Evolutionary conservation across 495 filamentous ascomycete species (phyloP).

Genomic region (Aspergillus leporis): DNA sequence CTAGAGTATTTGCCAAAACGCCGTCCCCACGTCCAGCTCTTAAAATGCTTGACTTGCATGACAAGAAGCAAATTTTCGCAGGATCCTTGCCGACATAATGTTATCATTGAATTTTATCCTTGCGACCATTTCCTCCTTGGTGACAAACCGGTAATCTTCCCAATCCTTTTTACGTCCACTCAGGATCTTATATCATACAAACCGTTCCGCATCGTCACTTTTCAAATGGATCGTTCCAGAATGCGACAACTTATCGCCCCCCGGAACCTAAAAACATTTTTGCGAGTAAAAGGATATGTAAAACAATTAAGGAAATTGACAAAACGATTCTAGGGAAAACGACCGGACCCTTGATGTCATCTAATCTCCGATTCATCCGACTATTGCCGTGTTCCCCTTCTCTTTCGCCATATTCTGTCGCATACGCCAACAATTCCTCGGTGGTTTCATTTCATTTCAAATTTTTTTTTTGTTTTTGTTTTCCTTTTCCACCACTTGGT

Average conservation of each 20-base stretch:
- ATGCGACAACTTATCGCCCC: not conserved
- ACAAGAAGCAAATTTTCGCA: not conserved
- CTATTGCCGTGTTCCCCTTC: constrained; percentile 2
- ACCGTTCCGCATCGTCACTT: not conserved
- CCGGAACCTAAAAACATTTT: not conserved
- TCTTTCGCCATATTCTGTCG: constrained; percentile 2
- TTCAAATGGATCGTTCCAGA: not conserved
- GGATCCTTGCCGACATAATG: not conserved
- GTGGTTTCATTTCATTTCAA: no score
- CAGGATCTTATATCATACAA: not conserved
- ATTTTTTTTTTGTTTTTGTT: not conserved
- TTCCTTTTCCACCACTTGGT: not conserved
- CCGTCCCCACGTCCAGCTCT: not conserved
- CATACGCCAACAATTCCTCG: not conserved
- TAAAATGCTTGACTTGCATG: constrained; percentile 1
- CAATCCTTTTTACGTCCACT: not conserved
- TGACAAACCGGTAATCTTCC: not conserved
- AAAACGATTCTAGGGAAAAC: constrained; percentile 7
- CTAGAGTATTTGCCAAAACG: not conserved
- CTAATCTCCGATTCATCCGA: constrained; percentile 10
- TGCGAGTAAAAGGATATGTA: not conserved
- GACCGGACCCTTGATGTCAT: constrained; percentile 15
- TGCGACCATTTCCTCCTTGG: not conserved
- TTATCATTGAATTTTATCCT: not conserved
- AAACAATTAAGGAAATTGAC: not conserved